These are phyloP conservation scores for Hypholoma fasciculare DNA, from an alignment of 768 basidiomycete species.

Conservation along the genomic window DNA sequence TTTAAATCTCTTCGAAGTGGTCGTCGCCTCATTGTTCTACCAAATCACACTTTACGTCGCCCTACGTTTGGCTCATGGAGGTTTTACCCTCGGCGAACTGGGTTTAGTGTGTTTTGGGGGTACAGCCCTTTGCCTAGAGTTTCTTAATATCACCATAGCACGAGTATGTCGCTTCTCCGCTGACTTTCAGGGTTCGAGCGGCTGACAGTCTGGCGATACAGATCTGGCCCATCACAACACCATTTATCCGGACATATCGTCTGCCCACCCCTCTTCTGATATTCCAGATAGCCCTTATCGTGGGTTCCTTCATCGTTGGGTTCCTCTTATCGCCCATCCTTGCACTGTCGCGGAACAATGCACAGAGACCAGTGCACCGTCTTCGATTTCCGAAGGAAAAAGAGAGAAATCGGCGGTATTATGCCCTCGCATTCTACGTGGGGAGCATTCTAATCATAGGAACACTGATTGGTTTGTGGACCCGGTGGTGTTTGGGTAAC, in stretches of 20 bases:
- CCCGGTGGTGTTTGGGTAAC: slow-evolving; percentile 78
- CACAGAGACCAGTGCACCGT: slow-evolving; percentile 80
- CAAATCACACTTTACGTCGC: slow-evolving; percentile 91
- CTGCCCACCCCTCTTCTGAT: slow-evolving; percentile 89
- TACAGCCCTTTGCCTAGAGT: slow-evolving; percentile 83
- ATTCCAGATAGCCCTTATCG: slow-evolving; percentile 91
- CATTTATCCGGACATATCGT: slow-evolving; percentile 89
- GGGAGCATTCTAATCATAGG: slow-evolving; percentile 77
- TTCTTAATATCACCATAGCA: slow-evolving; percentile 80
- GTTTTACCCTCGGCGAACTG: slow-evolving; percentile 94
- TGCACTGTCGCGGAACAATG: slow-evolving; percentile 88
- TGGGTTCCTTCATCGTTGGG: slow-evolving; percentile 89
- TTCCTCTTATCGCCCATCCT: slow-evolving; percentile 94
- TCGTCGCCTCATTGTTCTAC: slow-evolving; percentile 75
- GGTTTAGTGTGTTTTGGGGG: slow-evolving; percentile 88
- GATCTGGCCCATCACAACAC: slow-evolving; percentile 80
- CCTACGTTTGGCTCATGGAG: slow-evolving; percentile 87
- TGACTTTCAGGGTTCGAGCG: background rate
- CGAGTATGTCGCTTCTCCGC: slow-evolving; percentile 47
- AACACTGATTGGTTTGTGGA: slow-evolving; percentile 89
- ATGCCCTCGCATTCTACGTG: slow-evolving; percentile 83
- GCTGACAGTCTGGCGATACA: slow-evolving; percentile 26
- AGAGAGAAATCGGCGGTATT: slow-evolving; percentile 73
- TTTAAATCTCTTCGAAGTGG: slow-evolving; percentile 74
- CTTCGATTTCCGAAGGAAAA: slow-evolving; percentile 85